Evolutionary conservation across 2,329 filamentous ascomycete genomes (phyloP).

Genomic region (Bertia moriformis): DNA sequence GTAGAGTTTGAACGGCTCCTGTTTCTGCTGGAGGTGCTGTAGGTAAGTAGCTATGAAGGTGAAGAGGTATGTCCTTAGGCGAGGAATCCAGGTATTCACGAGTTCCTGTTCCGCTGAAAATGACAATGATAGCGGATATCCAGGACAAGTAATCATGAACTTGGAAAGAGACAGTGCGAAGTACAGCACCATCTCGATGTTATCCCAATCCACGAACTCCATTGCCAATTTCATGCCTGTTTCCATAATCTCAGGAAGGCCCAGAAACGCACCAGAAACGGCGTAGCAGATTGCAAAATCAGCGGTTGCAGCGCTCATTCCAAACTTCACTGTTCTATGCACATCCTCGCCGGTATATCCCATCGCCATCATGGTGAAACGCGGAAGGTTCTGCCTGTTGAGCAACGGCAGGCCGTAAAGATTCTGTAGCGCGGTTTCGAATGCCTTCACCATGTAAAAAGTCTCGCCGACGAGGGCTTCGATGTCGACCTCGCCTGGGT

Average conservation of each 20-base stretch:
- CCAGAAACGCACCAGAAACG: not conserved
- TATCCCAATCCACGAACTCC: not conserved
- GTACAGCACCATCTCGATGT: not conserved
- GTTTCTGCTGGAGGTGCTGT: too few relatives aligned
- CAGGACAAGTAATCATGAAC: not conserved
- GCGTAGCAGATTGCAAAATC: slow-evolving; percentile 1
- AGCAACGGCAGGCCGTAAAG: not conserved
- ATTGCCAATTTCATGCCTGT: not conserved
- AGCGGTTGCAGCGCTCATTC: not conserved
- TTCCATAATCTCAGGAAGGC: not conserved
- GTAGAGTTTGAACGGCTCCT: not conserved
- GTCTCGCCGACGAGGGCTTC: not conserved
- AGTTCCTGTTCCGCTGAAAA: not conserved
- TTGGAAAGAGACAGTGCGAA: not conserved
- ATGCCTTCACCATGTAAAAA: not conserved
- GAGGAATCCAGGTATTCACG: not conserved
- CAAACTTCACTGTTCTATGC: not conserved
- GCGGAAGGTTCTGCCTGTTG: not conserved
- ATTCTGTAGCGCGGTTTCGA: not conserved
- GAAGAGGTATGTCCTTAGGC: not conserved
- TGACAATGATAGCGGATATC: too few relatives aligned
- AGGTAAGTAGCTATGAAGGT: not conserved
- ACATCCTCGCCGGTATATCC: not conserved
- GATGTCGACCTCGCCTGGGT: not conserved
- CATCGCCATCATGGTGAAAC: not conserved